A percentile compares a stretch with the other conserved stretches of the same genome.
phyloP scores from a whole-genome alignment of 1,284 basidiomycete species.

The Apiotrichum akiyoshidainum region DNA sequence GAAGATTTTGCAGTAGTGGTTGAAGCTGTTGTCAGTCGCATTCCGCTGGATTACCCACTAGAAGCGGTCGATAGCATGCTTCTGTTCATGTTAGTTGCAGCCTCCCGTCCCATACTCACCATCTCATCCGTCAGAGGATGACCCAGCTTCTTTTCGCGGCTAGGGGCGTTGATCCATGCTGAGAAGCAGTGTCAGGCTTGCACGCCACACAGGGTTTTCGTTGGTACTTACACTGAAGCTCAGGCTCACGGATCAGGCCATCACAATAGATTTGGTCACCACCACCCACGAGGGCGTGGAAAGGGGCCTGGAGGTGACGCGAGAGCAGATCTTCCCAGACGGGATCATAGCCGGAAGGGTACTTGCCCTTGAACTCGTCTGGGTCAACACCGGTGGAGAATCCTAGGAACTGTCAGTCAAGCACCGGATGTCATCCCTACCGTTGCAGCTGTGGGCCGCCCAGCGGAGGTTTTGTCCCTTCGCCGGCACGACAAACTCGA shows the following conservation, averaged over 20 bases:
- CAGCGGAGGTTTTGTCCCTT: constrained; percentile 81
- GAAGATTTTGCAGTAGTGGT: constrained; percentile 84
- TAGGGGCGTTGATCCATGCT: constrained; percentile 72
- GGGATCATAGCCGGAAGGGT: constrained; percentile 67
- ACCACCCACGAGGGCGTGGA: constrained; percentile 63
- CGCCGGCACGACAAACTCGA: constrained; percentile 82
- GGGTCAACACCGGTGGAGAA: constrained; percentile 55
- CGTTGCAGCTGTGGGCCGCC: constrained; percentile 67
- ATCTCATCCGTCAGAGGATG: constrained; percentile 72
- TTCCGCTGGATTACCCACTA: constrained; percentile 28
- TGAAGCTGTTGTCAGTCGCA: constrained; percentile 56
- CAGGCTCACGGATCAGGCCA: constrained; percentile 53
- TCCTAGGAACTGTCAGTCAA: constrained; percentile 27
- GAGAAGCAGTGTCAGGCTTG: too few relatives aligned
- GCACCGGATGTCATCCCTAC: constrained; percentile 21
- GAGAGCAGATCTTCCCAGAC: constrained; percentile 88
- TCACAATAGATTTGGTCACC: constrained; percentile 55
- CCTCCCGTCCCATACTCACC: constrained; percentile 25
- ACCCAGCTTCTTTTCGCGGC: constrained; percentile 62
- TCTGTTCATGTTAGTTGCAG: constrained; percentile 19
- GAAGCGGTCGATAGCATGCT: constrained; percentile 72
- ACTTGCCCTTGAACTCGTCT: constrained; percentile 56
- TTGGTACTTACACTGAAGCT: constrained; percentile 45
- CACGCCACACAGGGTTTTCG: too few relatives aligned
- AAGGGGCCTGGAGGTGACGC: constrained; percentile 74